Percentiles rank a stretch among this genome's conserved stretches.
phyloP scores from a whole-genome alignment of 1,284 basidiomycete genomes.

The Wallemia ichthyophaga region DNA sequence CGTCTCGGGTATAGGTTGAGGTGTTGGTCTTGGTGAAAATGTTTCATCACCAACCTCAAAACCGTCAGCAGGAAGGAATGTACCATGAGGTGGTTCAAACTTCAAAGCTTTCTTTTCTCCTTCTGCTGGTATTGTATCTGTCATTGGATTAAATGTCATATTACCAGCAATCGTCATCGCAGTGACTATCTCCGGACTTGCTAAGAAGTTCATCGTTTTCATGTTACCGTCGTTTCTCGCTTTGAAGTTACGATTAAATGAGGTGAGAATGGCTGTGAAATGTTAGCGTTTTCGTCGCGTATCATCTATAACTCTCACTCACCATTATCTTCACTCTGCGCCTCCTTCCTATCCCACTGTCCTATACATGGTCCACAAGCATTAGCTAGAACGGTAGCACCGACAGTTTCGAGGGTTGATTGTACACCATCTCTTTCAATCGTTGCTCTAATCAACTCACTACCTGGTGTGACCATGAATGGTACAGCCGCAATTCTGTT shows the following conservation, averaged over 20 bases:
- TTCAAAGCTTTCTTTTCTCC: constrained; percentile 28
- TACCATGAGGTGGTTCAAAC: constrained; percentile 55
- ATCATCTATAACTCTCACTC: constrained; percentile 9
- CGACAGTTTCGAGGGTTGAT: constrained; percentile 46
- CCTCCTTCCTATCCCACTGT: constrained; percentile 87
- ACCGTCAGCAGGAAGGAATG: constrained; percentile 53
- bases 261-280: constrained; percentile 85
- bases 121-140: constrained; percentile 43
- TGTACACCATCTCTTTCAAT: constrained; percentile 84
- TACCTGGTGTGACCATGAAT: constrained; percentile 90
- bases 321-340: constrained; percentile 76
- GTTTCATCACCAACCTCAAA: constrained; percentile 40
- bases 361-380: constrained; percentile 98
- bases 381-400: constrained; percentile 77
- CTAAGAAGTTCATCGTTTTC: constrained; percentile 92
- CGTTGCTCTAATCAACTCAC: constrained; percentile 89
- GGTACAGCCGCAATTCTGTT: constrained; percentile 62
- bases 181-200: constrained; percentile 86
- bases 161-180: constrained; percentile 90
- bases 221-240: constrained; percentile 90
- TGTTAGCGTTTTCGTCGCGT: too few relatives aligned
- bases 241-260: constrained; percentile 95
- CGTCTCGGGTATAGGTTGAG: constrained; percentile 43
- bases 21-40: constrained; percentile 49
- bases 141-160: constrained; percentile 77